These are phyloP conservation scores for Lycium ferocissimum DNA, from an alignment of 257 asterid genomes.

Conservation along the genomic window DNA sequence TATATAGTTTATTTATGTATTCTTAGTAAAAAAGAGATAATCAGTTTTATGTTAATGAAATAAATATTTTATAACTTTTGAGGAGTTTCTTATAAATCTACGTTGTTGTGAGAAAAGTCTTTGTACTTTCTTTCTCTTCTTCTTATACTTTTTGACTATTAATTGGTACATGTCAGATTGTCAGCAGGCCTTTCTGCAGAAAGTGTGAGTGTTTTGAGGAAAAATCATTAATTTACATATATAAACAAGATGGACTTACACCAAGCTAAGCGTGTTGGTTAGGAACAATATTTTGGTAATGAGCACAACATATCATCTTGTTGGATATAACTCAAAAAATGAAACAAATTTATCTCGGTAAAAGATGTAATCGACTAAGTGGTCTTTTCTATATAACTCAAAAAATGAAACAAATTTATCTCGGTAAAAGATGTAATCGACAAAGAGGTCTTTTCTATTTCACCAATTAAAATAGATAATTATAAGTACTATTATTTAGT, in stretches of 20 bases:
- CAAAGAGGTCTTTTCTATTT: too few species aligned
- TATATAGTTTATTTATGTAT: neutral
- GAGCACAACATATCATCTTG: neutral
- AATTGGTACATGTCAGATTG: neutral
- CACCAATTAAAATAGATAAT: too few species aligned
- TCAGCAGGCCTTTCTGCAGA: neutral
- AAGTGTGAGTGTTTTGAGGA: neutral
- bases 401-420: too few species aligned
- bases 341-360: neutral
- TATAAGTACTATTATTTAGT: too few species aligned
- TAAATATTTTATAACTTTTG: neutral
- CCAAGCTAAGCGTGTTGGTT: neutral
- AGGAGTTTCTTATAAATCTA: neutral
- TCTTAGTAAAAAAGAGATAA: neutral
- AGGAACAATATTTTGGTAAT: neutral
- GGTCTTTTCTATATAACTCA: too few species aligned
- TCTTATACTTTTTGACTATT: conserved; percentile 14
- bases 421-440: neutral
- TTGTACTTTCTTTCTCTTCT: neutral
- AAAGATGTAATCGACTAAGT: too few species aligned
- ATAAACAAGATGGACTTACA: neutral
- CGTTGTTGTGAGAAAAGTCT: neutral
- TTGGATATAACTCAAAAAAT: too few species aligned
- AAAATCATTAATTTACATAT: neutral
- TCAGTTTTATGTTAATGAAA: neutral